Evolutionary conservation across 2,329 filamentous ascomycete species (phyloP), one percentile per base, ranked within the genome.

Genomic region (Aspergillus phoenicis): DNA sequence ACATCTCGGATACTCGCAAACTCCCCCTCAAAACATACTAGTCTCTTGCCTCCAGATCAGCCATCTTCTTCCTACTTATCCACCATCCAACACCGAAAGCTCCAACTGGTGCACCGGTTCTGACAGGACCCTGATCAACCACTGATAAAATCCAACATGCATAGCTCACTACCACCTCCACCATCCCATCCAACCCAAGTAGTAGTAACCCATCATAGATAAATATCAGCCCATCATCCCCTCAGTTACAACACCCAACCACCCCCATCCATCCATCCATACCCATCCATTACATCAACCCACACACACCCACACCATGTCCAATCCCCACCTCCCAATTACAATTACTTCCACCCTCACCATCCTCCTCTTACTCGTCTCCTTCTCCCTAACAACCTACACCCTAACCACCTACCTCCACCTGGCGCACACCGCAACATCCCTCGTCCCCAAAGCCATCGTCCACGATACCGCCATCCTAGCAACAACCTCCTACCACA

Each of bases 21-120:
- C 20, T 49, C 45, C 45, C 45, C 22, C 45, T 49, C 13, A 49
- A 49, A 49, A 28, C 45, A 49, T 49, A 13, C 45, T 49, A 49
- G 45, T 11, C 39, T 8, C 8, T 43, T 10, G 5, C 2, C 10
- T 20, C 2, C 20, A 20, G 20, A 20, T 41, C 39, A 17, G 15
- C 39, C n/a, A 20, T 45, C 17, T 45, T 17, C 15, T 20, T 20
- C 20, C 20, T 20, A 20, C 2, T 20, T 20, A 13, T 20, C 41
- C 8, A 20, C 41, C 41, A 22, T 11, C 28, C 28, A 30, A 8
- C 28, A 11, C 28, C 28, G 28, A 2, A 30, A 30, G 28, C 28
- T 30, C 28, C 10, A 30, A 10, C 4, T 11, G 28, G 28, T 30
- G 28, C 28, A 30, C 28, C 28, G 10, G 28, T 11, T 5, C 11